Evolutionary conservation across 768 basidiomycete species (phyloP), one percentile per base, ranked within the genome.

Genomic region (Boletellus emodensis): DNA sequence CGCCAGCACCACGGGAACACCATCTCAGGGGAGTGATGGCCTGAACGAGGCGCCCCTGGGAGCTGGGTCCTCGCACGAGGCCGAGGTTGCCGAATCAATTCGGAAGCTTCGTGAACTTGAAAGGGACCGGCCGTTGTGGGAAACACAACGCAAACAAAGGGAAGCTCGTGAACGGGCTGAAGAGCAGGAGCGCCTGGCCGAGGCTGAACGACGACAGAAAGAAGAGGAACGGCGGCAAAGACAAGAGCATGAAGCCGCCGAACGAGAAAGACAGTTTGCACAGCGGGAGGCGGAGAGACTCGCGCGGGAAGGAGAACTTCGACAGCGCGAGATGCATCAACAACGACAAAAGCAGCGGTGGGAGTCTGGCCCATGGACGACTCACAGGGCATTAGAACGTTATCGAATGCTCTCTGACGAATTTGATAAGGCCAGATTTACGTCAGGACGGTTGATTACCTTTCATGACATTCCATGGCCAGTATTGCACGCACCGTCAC

Each of bases 401-500:
- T 92, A 87, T 68, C 80, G 72, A 40, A 61, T 65, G 30, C 72
- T 86, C 7, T 72, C 77, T 52, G 82, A 81, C 18, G 72, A 74
- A 30, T 91, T 91, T 61, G 86, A 90, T 63, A 60, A 69, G 14
- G 68, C 78, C 11, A 81, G 77, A 54, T 87, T 84, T 66, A 70
- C 76, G 3, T 55, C 70, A 34, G 73, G 75, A 18, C 66, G 74
- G 13, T 79, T 82, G 3, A 64, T 89, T n/a, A 65, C 74, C 3
- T 81, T 83, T 51, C 77, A 82, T 40, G 75, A 75, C 36, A 72
- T 92, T 28, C 87, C 89, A 0, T 92, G 89, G 89, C 90, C 90
- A 3, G 81, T 84, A 13, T 64, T 91, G 33, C 71, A 72, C 42
- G 67, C 76, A 18, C 84, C 84, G 2, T 62, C 69, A 17, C 60